Evolutionary conservation across 371 early-diverging fungal genomes (phyloP), one percentile per base, ranked within the genome.

Genomic region (Smittium mucronatum): DNA sequence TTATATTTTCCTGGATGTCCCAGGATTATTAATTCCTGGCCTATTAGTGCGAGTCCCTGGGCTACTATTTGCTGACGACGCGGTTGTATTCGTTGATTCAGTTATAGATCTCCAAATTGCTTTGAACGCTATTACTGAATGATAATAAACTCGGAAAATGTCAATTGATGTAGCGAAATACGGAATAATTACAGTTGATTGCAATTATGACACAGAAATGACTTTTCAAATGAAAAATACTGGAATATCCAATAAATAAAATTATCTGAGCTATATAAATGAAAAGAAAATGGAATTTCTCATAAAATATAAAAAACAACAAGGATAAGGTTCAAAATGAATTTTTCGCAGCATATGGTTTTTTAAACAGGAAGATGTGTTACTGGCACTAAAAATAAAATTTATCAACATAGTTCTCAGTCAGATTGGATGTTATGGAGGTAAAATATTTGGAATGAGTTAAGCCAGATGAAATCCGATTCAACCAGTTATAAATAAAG

Each of bases 61-160:
- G n/a, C 26, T 59, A 59, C 26, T 59, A 59, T 59, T 59, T 59
- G 59, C 59, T 21, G 59, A 59, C 26, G 59, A 59, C 26, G 28
- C 59, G 26, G 15, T 59, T 21, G 26, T 59, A 59, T 26, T 59
- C 5, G 59, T 5, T 59, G 59, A 59, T 21, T n/a, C 59, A 26
- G 15, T 2, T 16, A 2, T n/a, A 2, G 16, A 59, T 21, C 26
- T 59, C 5, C 8, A 16, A 16, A 59, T 21, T n/a, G 26, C 8
- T n/a, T 59, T 59, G 11, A 28, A 59, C 2, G 5, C 5, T 2
- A 2, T 59, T 21, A 59, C 16, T n/a, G 28, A 59, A 28, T 59
- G 59, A 28, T 11, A 11, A 59, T 21, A 5, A 59, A 59, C 8
- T 21, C 26, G 59, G 59, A 28, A 59, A 26, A 59, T 59, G 59